Evolutionary conservation across 2,329 filamentous ascomycete genomes (phyloP), one percentile per base, ranked within the genome.

Genomic region (Beauveria caledonica): DNA sequence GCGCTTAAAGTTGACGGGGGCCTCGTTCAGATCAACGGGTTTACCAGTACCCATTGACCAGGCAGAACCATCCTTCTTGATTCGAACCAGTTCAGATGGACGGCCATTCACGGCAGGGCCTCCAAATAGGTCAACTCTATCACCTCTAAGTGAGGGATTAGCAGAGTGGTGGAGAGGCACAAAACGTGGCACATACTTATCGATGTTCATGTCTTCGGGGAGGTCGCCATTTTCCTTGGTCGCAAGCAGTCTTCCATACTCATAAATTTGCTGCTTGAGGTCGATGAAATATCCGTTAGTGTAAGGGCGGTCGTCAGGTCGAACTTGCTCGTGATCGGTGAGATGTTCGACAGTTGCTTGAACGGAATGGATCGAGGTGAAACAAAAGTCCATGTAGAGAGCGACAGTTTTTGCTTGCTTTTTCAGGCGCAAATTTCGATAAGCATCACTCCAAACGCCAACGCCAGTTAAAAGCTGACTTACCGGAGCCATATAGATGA

Each of bases 261-360:
- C 85, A 72, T 87, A 85, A 68, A 97, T 92, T 83, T 97, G 92
- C 73, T 95, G 90, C 73, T 95, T 87, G 63, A 97, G 86, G 78
- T 97, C 93, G 77, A 97, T 88, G 73, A 97, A 97, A 77, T 97
- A 97, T 72, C 90, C 90, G 82, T 89, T 91, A 81, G 88, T 94
- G 80, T 97, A 97, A 66, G 92, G 91, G 69, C 89, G 87, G 75
- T 97, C 93, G 75, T 85, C 80, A 62, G 90, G 88, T 72, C 90
- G 86, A 66, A 87, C 87, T 77, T 93, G 90, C 74, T 97, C 92
- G 72, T 86, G 86, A 72, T 95, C 91, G 79, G 85, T 87, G 65
- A 97, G 81, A 74, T 88, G 87, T 74, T 91, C 87, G 74, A 95
- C 90, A 62, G 91, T 94, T 65, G 90, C 87, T 80, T 95, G 89